These are phyloP conservation scores for Cercospora brassicicola DNA, from an alignment of 2,329 filamentous ascomycete genomes.

Conservation along the genomic window DNA sequence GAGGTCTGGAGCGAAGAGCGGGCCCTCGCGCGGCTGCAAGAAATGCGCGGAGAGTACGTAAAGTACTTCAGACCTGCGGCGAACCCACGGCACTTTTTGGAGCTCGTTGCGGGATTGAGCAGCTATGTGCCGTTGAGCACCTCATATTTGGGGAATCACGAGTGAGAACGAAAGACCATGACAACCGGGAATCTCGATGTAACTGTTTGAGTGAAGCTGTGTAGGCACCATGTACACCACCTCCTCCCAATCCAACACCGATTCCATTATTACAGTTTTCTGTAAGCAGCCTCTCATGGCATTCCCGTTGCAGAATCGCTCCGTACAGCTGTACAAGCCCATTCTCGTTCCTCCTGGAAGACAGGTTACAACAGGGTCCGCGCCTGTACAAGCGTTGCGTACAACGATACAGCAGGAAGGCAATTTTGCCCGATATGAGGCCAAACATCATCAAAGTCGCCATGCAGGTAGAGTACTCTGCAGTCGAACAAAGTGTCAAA, in stretches of 20 bases:
- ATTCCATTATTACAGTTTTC: neutral
- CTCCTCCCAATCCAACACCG: neutral
- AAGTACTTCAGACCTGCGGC: neutral
- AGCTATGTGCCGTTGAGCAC: neutral
- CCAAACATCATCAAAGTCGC: neutral
- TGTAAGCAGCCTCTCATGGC: neutral
- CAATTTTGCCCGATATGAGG: neutral
- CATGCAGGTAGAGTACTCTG: neutral
- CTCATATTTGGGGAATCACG: neutral
- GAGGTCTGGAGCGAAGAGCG: too few species aligned
- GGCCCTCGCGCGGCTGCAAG: too few species aligned
- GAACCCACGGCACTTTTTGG: too few species aligned
- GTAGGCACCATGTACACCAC: neutral
- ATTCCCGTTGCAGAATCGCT: neutral
- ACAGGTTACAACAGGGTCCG: neutral
- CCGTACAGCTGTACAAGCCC: neutral
- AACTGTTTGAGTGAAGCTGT: neutral
- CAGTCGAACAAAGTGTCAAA: neutral
- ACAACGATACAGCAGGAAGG: neutral
- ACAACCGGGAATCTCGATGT: neutral
- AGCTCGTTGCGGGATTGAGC: too few species aligned
- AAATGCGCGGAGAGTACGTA: neutral
- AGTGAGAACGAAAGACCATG: neutral
- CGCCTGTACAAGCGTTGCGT: neutral
- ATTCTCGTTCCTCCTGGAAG: neutral